Evolutionary conservation across 768 basidiomycete species (phyloP).

Genomic region (Dentipellis fragilis): DNA sequence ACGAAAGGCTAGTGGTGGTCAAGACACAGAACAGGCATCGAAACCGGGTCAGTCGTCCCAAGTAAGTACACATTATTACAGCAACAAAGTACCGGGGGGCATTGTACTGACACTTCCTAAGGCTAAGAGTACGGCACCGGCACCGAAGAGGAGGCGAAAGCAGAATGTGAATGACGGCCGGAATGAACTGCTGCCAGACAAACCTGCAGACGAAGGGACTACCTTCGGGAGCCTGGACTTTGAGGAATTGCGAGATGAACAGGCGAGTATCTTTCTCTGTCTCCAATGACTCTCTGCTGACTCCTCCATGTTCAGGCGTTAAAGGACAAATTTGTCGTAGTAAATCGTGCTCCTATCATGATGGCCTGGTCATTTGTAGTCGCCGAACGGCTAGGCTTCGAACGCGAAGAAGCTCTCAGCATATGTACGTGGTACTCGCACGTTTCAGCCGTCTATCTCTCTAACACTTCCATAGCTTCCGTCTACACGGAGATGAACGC

Average conservation of each 20-base stretch:
- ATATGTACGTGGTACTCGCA: conserved; percentile 45
- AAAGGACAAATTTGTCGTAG: conserved; percentile 46
- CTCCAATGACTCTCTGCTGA: not conserved
- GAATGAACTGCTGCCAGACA: conserved; percentile 52
- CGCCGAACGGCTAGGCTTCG: conserved; percentile 79
- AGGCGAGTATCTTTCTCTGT: conserved; percentile 28
- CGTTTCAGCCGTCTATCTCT: not conserved
- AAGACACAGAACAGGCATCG: not conserved
- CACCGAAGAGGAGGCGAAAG: conserved; percentile 40
- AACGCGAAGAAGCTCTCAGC: conserved; percentile 81
- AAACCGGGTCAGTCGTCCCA: conserved; percentile 4
- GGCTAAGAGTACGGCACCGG: conserved; percentile 1
- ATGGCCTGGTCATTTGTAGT: conserved; percentile 88
- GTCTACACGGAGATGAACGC: conserved; percentile 94
- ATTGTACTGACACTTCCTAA: not conserved
- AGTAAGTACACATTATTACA: not conserved
- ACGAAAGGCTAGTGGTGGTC: conserved; percentile 1
- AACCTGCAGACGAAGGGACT: conserved; percentile 39
- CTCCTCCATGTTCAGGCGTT: conserved; percentile 31
- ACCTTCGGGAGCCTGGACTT: conserved; percentile 54
- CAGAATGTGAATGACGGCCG: conserved; percentile 25
- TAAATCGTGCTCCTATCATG: conserved; percentile 93
- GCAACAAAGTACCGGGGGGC: not conserved
- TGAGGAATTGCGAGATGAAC: conserved; percentile 61
- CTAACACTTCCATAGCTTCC: conserved; percentile 42